Percentiles rank a stretch among this genome's conserved stretches.
These are phyloP conservation scores for Termitomyces sp. DNA, from an alignment of 768 basidiomycete genomes.

Conservation along the genomic window DNA sequence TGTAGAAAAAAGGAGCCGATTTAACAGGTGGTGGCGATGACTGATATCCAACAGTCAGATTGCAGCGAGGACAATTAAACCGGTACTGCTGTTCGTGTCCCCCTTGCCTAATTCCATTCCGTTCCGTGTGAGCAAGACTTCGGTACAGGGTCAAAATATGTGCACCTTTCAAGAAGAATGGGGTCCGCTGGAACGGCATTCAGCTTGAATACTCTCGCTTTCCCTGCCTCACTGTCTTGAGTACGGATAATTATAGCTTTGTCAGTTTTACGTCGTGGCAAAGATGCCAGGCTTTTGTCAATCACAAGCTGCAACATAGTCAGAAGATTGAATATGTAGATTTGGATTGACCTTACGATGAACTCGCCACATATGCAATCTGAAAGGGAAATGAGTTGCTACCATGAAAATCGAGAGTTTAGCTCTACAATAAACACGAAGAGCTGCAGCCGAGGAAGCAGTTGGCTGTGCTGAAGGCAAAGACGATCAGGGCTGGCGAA, in stretches of 20 bases:
- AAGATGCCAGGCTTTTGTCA: conserved; percentile 62
- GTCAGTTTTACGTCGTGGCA: conserved; percentile 74
- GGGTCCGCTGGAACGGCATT: conserved; percentile 69
- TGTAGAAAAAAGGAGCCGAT: too few relatives aligned
- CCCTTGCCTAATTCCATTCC: conserved; percentile 35
- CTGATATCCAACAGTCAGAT: conserved; percentile 71
- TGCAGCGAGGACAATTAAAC: conserved; percentile 65
- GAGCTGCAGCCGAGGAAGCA: conserved; percentile 68
- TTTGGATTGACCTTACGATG: conserved; percentile 44
- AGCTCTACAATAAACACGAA: conserved; percentile 74
- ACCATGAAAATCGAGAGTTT: conserved; percentile 10
- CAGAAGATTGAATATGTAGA: not conserved
- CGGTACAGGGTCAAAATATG: not conserved
- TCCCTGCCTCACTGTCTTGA: conserved; percentile 50
- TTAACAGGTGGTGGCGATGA: conserved; percentile 70
- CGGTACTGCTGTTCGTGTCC: conserved; percentile 75
- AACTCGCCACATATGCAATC: conserved; percentile 89
- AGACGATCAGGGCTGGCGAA: not conserved
- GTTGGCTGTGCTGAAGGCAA: conserved; percentile 60
- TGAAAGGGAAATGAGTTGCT: conserved; percentile 20
- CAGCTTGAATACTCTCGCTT: conserved; percentile 79
- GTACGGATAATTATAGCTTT: conserved; percentile 75
- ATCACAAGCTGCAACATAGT: conserved; percentile 60
- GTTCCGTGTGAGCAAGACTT: not conserved
- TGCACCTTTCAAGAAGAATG: conserved; percentile 74